Evolutionary conservation across 2,329 filamentous ascomycete species (phyloP).

Genomic region (Metarhizium album): DNA sequence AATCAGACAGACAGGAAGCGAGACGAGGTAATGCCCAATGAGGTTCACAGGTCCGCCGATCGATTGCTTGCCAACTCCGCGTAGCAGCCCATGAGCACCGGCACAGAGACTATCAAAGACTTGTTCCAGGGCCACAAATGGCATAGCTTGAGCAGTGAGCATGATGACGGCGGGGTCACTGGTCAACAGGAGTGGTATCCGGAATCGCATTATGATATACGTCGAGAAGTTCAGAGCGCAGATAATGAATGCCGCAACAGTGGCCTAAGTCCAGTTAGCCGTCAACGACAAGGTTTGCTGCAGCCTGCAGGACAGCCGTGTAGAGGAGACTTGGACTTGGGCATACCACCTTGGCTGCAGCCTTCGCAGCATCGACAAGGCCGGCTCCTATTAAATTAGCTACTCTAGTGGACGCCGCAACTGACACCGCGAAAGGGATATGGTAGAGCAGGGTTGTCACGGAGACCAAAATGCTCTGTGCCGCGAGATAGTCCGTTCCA

Average conservation of each 20-base stretch:
- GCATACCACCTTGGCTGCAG: slow-evolving; percentile 57
- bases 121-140: slow-evolving; percentile 74
- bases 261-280: slow-evolving; percentile 24
- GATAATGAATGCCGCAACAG: slow-evolving; percentile 53
- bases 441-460: slow-evolving; percentile 73
- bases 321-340: neutral
- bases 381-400: slow-evolving; percentile 83
- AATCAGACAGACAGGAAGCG: slow-evolving; percentile 69
- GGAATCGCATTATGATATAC: slow-evolving; percentile 52
- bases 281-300: neutral
- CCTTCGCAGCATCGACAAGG: slow-evolving; percentile 65
- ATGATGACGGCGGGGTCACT: slow-evolving; percentile 54
- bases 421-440: slow-evolving; percentile 80
- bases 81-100: slow-evolving; percentile 69
- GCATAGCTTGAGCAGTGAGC: slow-evolving; percentile 56
- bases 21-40: slow-evolving; percentile 75
- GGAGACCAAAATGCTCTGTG: slow-evolving; percentile 72
- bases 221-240: slow-evolving; percentile 66
- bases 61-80: slow-evolving; percentile 74
- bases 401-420: slow-evolving; percentile 74
- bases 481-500: slow-evolving; percentile 65
- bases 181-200: slow-evolving; percentile 66
- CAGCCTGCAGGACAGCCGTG: neutral
- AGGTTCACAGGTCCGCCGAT: slow-evolving; percentile 81
- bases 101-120: slow-evolving; percentile 74